A percentile compares a stretch with the other conserved stretches of the same genome.
These are phyloP conservation scores for Dryas octopetala DNA, from an alignment of 306 rosid species.

Conservation along the genomic window DNA sequence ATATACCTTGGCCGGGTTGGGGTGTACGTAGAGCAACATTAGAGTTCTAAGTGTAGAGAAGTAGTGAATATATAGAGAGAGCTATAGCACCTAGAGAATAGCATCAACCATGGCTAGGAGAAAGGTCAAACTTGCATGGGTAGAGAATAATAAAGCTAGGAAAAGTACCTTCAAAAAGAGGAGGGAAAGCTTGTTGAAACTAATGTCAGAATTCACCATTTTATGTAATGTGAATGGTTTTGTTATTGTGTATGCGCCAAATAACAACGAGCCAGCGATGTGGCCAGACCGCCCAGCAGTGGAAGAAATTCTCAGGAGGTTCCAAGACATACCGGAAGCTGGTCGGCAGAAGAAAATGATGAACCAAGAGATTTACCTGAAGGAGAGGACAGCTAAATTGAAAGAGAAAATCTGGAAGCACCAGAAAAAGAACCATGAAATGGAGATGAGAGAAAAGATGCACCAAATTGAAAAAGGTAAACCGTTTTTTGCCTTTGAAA, in stretches of 20 bases:
- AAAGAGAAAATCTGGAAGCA: background rate
- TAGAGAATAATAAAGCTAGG: constrained; percentile 36
- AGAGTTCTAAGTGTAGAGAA: too few relatives aligned
- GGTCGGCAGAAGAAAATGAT: background rate
- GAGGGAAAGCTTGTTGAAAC: constrained; percentile 33
- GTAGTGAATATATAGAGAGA: too few relatives aligned
- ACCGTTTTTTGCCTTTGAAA: background rate
- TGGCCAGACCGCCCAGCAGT: constrained; percentile 35
- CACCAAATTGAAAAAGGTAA: background rate
- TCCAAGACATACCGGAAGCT: background rate
- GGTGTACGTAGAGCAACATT: too few relatives aligned
- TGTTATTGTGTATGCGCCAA: constrained; percentile 22
- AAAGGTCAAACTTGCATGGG: constrained; percentile 35
- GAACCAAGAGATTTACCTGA: background rate
- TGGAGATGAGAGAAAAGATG: background rate
- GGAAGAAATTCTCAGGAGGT: background rate
- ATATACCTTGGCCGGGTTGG: too few relatives aligned
- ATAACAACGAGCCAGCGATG: constrained; percentile 8
- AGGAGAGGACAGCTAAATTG: background rate
- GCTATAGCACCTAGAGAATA: background rate
- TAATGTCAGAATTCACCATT: constrained; percentile 33
- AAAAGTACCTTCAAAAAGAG: constrained; percentile 40
- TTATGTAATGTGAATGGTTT: constrained; percentile 38
- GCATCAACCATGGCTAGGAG: constrained; percentile 28
- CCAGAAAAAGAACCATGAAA: background rate